phyloP scores from a whole-genome alignment of 257 asterid species.

The Fraxinus excelsior region DNA sequence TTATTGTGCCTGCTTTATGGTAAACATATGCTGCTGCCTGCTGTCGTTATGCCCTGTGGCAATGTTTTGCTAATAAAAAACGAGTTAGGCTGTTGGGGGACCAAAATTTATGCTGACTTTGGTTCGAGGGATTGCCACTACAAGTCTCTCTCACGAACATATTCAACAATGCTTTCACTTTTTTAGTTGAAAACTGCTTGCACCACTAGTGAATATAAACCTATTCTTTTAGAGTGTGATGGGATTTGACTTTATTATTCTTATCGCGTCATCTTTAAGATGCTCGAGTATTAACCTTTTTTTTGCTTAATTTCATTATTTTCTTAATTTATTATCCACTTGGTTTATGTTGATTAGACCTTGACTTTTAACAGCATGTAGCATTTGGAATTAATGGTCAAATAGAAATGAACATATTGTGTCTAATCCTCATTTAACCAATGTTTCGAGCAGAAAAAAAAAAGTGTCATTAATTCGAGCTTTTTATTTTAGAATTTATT shows the following conservation, averaged over 20 bases:
- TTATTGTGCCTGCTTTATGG: constrained; percentile 32
- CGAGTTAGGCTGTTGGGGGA: constrained; percentile 38
- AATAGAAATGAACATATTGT: neutral
- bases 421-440: constrained; percentile 14
- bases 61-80: constrained; percentile 10
- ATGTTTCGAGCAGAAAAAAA: neutral
- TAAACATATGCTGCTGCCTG: constrained; percentile 28
- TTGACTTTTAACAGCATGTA: neutral
- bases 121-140: constrained; percentile 52
- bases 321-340: neutral
- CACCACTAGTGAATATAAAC: constrained; percentile 40
- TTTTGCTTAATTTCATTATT: constrained; percentile 2
- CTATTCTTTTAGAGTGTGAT: constrained; percentile 31
- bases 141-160: constrained; percentile 30
- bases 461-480: neutral
- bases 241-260: constrained; percentile 39
- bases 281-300: constrained; percentile 18
- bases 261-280: constrained; percentile 6
- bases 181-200: constrained; percentile 46
- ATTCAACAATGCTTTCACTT: constrained; percentile 57
- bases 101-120: constrained; percentile 34
- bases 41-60: constrained; percentile 18
- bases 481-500: too few species aligned
- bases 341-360: constrained; percentile 5
- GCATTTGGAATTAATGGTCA: constrained; percentile 9